Base-by-base conservation (phyloP, 768 basidiomycete genomes). In the Hemileccinum rubropunctum region DNA sequence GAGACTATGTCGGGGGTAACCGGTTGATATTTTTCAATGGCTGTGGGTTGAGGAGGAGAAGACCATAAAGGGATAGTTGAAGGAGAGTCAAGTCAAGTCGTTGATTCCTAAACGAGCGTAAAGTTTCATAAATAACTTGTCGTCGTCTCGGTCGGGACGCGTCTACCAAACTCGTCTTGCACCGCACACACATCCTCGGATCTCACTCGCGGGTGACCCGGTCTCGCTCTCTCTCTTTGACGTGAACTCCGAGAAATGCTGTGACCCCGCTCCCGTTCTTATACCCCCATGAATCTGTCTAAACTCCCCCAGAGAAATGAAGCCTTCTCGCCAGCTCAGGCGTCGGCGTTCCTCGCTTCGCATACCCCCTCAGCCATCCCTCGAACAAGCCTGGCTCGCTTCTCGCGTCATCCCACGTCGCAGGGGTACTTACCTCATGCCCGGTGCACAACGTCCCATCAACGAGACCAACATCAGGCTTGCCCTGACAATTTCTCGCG, bases 401-500 rank as follows among this genome's bases (percentile, higher is more conserved):
- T 85, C 83, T 27, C 75, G 83, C 58, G 62, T 70, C 55, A 59
- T 81, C 21, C 74, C 78, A 28, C 70, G 70, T 23, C 74, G 77
- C 37, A 73, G 71, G 38, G 77, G 75, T 17, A 28, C 62, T 56
- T 52, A 67, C 64, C 74, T 84, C 56, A 75, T 80, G 44, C 82
- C 90, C 30, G 90, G 90, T 40, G 82, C 81, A 35, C 84, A 82
- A 54, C 80, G 89, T 35, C 73, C 78, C n/a, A 58, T 91, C 52
- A 82, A 75, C 43, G 57, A 75, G 41, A 59, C 65, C 14, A 90
- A 88, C 65, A 58, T 80, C 38, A 69, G 64, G 39, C 76, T 86
- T 17, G 89, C 89, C 8, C 67, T 71, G 47, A 68, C 73, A 32
- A 79, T 88, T 53, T 62, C 79, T 12, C 75, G 73, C 49, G 71